Conservation (phyloP, 345 rosid genomes). For the Salix viminalis region DNA sequence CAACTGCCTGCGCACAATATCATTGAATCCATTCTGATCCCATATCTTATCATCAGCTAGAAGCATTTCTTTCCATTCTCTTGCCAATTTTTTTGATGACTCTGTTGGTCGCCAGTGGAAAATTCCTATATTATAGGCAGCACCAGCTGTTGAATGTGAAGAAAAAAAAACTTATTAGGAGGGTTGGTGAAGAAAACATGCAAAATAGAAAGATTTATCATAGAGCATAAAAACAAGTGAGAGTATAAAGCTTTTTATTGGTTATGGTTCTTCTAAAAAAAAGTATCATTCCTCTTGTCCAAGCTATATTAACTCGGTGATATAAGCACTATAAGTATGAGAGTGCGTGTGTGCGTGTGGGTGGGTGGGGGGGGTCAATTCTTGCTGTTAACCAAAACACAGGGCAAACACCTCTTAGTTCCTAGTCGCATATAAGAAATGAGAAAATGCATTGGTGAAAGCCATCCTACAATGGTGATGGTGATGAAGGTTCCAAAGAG, state of each 20-base stretch:
- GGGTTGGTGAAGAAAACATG: background rate
- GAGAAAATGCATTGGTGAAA: background rate
- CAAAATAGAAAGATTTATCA: background rate
- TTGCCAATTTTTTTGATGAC: conserved; percentile 70
- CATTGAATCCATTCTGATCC: conserved; percentile 99
- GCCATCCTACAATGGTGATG: background rate
- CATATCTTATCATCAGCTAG: conserved; percentile 86
- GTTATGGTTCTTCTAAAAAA: too few relatives aligned
- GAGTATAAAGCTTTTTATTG: too few relatives aligned
- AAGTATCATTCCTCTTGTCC: background rate
- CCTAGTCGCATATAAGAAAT: background rate
- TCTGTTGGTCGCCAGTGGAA: conserved; percentile 98
- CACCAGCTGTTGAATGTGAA: conserved; percentile 50
- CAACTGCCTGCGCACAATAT: conserved; percentile 67
- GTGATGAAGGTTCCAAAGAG: background rate
- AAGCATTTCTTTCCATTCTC: conserved; percentile 91
- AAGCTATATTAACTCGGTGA: background rate
- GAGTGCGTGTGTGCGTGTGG: too few relatives aligned
- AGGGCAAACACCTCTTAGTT: background rate
- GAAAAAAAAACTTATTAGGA: conserved; percentile 14
- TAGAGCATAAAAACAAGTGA: background rate
- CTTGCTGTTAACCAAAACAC: background rate
- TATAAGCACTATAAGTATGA: background rate
- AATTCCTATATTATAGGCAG: conserved; percentile 91
- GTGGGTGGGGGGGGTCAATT: background rate